Evolutionary conservation across 2,329 filamentous ascomycete genomes (phyloP).

Genomic region (Trichophaea hybrida): DNA sequence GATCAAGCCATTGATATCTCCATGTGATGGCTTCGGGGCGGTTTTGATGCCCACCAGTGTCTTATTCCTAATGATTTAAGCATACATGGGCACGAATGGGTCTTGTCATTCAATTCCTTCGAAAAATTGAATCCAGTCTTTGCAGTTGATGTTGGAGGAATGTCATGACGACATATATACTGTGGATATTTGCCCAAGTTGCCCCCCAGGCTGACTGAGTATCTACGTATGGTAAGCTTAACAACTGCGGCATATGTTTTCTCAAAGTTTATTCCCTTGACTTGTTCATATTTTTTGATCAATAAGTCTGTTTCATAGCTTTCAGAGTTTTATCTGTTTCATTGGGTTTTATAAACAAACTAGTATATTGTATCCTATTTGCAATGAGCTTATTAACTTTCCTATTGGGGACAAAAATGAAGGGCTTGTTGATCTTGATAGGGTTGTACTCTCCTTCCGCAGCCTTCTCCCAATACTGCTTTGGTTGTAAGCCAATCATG

Average conservation of each 20-base stretch:
- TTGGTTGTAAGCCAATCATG: too few relatives aligned
- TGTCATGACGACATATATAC: slow-evolving; percentile 21
- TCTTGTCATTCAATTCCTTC: slow-evolving; percentile 20
- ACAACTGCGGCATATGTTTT: slow-evolving; percentile 11
- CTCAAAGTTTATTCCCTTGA: too few relatives aligned
- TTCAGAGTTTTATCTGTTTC: slow-evolving; percentile 1
- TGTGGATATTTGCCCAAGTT: slow-evolving; percentile 6
- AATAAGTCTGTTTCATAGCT: slow-evolving; percentile 9
- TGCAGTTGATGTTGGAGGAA: slow-evolving; percentile 30
- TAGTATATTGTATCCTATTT: slow-evolving; percentile 10
- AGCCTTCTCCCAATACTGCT: too few relatives aligned
- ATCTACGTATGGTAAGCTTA: neutral
- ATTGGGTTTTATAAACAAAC: too few relatives aligned
- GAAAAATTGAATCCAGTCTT: slow-evolving; percentile 26
- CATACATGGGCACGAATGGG: too few relatives aligned
- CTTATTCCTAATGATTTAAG: neutral
- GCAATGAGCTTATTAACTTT: too few relatives aligned
- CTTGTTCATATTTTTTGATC: slow-evolving; percentile 5
- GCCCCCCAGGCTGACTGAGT: neutral
- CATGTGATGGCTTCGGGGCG: neutral
- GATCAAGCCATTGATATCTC: slow-evolving; percentile 3
- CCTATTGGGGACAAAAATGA: too few relatives aligned
- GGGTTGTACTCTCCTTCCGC: too few relatives aligned
- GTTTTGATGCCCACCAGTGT: neutral
- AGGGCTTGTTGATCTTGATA: too few relatives aligned